Evolutionary conservation across 148 eudicot species (phyloP).

Genomic region (Mesembryanthemum crystallinum): DNA sequence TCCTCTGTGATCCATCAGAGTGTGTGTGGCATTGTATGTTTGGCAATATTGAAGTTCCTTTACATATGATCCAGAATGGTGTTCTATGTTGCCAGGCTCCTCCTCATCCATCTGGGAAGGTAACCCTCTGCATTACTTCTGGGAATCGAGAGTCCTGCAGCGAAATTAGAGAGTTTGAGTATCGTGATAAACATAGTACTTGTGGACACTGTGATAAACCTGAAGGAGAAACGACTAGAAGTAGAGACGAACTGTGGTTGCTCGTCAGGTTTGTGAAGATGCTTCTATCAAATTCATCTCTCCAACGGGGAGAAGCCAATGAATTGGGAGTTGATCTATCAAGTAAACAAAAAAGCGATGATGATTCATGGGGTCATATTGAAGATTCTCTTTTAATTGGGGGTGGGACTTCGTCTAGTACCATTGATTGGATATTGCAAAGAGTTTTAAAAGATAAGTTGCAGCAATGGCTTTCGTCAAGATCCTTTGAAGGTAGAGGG

Average conservation of each 20-base stretch:
- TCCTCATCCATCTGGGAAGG: constrained; percentile 67
- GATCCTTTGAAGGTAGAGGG: constrained; percentile 24
- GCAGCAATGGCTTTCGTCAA: constrained; percentile 67
- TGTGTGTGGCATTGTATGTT: constrained; percentile 81
- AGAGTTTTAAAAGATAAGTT: constrained; percentile 84
- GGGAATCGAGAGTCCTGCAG: constrained; percentile 77
- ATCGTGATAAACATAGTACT: constrained; percentile 41
- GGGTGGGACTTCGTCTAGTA: constrained; percentile 44
- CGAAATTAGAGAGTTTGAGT: constrained; percentile 90
- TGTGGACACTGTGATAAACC: constrained; percentile 34
- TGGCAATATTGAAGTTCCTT: constrained; percentile 82
- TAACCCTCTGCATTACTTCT: constrained; percentile 67
- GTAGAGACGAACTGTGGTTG: constrained; percentile 65
- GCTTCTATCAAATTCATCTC: constrained; percentile 47
- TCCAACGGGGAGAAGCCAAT: constrained; percentile 37
- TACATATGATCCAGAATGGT: constrained; percentile 76
- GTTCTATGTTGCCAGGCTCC: constrained; percentile 80
- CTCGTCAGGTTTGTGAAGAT: constrained; percentile 70
- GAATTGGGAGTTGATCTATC: constrained; percentile 34
- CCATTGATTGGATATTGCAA: constrained; percentile 73
- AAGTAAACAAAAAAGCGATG: constrained; percentile 37
- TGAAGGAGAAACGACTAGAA: constrained; percentile 41
- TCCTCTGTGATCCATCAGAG: constrained; percentile 61
- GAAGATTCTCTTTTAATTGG: constrained; percentile 61
- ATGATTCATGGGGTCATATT: constrained; percentile 59